Base-by-base conservation (phyloP, 2,329 filamentous ascomycete genomes). In the Fusarium beomiforme region DNA sequence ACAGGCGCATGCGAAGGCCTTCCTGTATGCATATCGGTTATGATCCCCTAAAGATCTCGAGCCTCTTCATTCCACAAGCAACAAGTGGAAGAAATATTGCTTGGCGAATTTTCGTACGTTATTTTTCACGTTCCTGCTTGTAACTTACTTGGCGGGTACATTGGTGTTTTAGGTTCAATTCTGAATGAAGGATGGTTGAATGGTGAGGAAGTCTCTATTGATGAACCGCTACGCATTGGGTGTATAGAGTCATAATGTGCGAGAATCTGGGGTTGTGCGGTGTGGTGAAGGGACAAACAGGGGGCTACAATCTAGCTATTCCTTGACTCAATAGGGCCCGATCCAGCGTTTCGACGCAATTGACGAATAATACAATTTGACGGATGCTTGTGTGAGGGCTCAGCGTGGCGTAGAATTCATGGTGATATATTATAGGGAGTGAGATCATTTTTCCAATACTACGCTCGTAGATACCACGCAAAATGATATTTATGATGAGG, bases 51-150 rank as follows among this genome's bases (percentile, higher is more conserved):
- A 49, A 50, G 33, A 24, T 24, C 39, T 19, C 13, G 17, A 34
- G 24, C 13, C n/a, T 21, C 42, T n/a, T 47, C 42, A 42, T 59
- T 68, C 50, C 33, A 71, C 41, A 59, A 36, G 56, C 47, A 33
- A 33, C 41, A 50, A n/a, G 7, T 33, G 41, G 17, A 41, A 34
- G 14, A 31, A 16, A 36, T n/a, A 31, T 50, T 21, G 43, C n/a
- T 33, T 31, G 34, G n/a, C 19, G 31, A 34, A 31, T 14, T 58
- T 17, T 21, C 43, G 49, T 42, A 42, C 39, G 26, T 60, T 29
- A 39, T 34, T 6, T 19, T 21, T 44, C 64, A 72, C 54, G 69
- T 69, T 60, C 43, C 21, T 69, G 64, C 64, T 65, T 72, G 55
- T 39, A 37, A 21, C 36, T 42, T 21, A 24, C 57, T 44, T 54